Evolutionary conservation across 495 filamentous ascomycete species (phyloP).

Genomic region (Penicillium cataractarum): DNA sequence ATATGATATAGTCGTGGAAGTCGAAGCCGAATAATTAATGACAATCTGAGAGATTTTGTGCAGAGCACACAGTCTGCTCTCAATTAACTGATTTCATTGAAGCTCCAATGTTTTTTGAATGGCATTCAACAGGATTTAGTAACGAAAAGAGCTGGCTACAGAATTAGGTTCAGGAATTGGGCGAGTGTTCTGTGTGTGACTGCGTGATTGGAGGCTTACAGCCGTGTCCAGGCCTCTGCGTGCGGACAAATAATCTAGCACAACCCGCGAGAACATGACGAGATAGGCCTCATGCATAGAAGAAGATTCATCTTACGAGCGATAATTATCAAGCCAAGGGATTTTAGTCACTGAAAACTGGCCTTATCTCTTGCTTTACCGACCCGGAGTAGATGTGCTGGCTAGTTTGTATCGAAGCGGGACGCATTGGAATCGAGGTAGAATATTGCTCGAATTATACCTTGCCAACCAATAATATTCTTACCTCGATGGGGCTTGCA

Average conservation of each 20-base stretch:
- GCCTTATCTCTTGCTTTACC: neutral
- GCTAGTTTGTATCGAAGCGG: neutral
- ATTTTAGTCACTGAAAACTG: neutral
- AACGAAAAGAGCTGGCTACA: no score
- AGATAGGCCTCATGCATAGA: neutral
- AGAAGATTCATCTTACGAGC: neutral
- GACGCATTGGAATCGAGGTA: neutral
- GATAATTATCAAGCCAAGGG: neutral
- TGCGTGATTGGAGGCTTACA: neutral
- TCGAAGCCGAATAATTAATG: neutral
- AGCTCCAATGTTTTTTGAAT: no score
- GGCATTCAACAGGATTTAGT: no score
- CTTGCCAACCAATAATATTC: neutral
- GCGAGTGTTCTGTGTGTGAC: neutral
- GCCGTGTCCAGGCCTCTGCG: neutral
- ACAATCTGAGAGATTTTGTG: neutral
- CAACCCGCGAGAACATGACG: neutral
- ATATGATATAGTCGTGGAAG: constrained; percentile 34
- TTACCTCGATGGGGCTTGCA: neutral
- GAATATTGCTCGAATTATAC: neutral
- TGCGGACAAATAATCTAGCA: neutral
- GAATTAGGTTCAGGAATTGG: neutral
- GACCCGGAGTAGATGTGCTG: neutral
- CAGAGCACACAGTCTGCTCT: neutral
- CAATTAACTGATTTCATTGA: neutral